These are phyloP conservation scores for Wallacemonas collosoma DNA, from an alignment of 208 protist genomes.

Conservation along the genomic window DNA sequence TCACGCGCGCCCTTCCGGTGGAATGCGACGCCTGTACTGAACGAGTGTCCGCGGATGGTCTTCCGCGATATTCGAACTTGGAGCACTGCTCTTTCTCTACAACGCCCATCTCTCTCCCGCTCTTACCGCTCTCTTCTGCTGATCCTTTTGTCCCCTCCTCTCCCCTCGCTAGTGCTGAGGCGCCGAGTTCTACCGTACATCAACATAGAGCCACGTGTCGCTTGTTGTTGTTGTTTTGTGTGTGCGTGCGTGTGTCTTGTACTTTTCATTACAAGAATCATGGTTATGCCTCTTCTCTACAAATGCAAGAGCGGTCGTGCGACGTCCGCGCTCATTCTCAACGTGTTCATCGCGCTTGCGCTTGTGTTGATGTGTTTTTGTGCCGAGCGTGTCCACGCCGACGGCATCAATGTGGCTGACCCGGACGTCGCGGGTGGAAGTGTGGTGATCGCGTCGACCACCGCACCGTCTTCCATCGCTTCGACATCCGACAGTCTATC, in stretches of 20 bases:
- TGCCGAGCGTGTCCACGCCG: background rate
- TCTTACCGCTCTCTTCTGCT: too few species aligned
- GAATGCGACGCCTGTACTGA: too few species aligned
- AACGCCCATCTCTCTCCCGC: too few species aligned
- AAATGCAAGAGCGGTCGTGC: background rate
- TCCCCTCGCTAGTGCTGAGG: too few species aligned
- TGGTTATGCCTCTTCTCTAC: background rate
- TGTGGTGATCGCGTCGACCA: background rate
- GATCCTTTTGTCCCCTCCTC: too few species aligned
- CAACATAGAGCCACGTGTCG: background rate
- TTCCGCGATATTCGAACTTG: too few species aligned
- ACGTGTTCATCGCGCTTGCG: background rate
- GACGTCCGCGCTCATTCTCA: conserved; percentile 4
- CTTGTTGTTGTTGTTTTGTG: background rate
- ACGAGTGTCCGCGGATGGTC: too few species aligned
- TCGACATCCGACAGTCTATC: background rate
- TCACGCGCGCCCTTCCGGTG: too few species aligned
- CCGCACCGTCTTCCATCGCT: background rate
- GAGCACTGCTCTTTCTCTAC: too few species aligned
- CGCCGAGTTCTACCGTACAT: too few species aligned
- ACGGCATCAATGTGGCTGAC: background rate
- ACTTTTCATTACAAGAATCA: conserved; percentile 1
- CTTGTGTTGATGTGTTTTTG: background rate
- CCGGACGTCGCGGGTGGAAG: background rate
- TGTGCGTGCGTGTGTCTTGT: background rate